Evolutionary conservation across 306 rosid genomes (phyloP).

Genomic region (Pterocarpus macrocarpus): DNA sequence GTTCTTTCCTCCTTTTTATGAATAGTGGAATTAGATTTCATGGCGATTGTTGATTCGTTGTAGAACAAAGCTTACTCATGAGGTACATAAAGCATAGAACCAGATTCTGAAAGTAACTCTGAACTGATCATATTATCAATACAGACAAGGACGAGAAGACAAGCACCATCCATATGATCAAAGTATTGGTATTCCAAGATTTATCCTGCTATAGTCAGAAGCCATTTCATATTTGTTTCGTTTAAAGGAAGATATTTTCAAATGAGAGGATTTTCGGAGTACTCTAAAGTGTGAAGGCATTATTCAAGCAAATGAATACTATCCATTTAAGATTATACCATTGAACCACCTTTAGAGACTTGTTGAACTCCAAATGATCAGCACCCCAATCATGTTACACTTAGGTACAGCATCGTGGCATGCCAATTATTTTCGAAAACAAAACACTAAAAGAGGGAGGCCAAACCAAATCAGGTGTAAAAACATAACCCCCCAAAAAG

Average conservation of each 20-base stretch:
- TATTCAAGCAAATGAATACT: background rate
- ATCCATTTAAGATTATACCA: background rate
- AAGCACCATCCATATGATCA: background rate
- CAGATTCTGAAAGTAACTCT: conserved; percentile 37
- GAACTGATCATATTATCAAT: background rate
- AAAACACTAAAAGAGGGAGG: too few relatives aligned
- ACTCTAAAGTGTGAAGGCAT: background rate
- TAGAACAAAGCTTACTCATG: conserved; percentile 26
- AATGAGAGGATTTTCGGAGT: background rate
- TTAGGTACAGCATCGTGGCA: background rate
- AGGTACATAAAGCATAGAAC: conserved; percentile 10
- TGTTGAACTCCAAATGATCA: background rate
- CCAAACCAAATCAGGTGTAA: background rate
- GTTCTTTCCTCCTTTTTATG: background rate
- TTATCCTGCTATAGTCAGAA: background rate
- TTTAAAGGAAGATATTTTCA: background rate
- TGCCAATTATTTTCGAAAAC: background rate
- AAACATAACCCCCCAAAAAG: background rate
- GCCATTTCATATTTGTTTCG: background rate
- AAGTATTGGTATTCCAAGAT: background rate
- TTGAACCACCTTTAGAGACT: too few relatives aligned
- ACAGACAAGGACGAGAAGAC: background rate
- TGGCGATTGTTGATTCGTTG: background rate
- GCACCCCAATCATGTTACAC: background rate
- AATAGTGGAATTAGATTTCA: background rate